These are phyloP conservation scores for Didymella segeticola DNA, from an alignment of 2,329 filamentous ascomycete genomes.

Conservation along the genomic window DNA sequence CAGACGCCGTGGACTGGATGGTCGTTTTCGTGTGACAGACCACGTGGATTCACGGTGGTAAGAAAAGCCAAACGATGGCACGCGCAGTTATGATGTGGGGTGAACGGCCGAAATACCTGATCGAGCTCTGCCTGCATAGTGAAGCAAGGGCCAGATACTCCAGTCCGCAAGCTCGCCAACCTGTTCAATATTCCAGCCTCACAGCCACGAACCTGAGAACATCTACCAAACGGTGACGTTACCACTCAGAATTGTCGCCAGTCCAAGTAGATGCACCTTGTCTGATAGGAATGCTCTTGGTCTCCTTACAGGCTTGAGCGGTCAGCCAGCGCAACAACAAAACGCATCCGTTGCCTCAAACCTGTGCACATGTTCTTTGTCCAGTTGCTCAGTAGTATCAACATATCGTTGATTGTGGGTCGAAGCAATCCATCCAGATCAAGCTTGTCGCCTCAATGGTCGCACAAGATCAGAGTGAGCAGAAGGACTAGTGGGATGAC, in stretches of 20 bases:
- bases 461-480: slow-evolving; percentile 2
- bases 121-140: slow-evolving; percentile 10
- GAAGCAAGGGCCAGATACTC: slow-evolving; percentile 1
- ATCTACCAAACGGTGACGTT: background rate
- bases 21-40: slow-evolving; percentile 30
- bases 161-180: background rate
- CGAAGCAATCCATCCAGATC: background rate
- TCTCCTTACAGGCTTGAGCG: no score
- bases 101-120: background rate
- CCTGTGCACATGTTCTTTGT: no score
- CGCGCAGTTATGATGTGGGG: slow-evolving; percentile 25
- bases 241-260: background rate
- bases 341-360: no score
- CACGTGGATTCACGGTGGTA: slow-evolving; percentile 27
- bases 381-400: background rate
- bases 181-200: background rate
- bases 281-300: no score
- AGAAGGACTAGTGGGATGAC: background rate
- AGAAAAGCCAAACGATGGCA: slow-evolving; percentile 16
- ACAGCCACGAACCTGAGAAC: background rate
- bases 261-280: background rate
- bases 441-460: background rate
- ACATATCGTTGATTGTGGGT: background rate
- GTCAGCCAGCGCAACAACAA: no score
- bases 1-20: slow-evolving; percentile 24